phyloP scores from a whole-genome alignment of 495 filamentous ascomycete species.

The Penicillium angulare region DNA sequence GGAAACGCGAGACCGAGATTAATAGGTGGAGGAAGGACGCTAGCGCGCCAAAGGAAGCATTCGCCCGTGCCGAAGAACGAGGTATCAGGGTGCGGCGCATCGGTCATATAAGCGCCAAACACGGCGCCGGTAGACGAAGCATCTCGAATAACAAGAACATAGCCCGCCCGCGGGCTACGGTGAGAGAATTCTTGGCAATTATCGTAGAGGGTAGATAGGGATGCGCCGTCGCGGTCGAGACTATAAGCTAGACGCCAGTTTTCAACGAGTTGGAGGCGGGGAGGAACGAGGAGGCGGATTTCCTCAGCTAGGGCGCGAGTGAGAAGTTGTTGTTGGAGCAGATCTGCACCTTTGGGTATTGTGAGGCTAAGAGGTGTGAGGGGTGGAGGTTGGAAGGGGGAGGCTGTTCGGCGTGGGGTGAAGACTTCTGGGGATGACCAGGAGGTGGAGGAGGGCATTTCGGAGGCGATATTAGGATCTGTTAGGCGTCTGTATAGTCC shows the following conservation, averaged over 20 bases:
- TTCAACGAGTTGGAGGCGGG: slow-evolving; percentile 81
- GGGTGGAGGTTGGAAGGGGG: slow-evolving; percentile 60
- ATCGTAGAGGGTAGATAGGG: slow-evolving; percentile 81
- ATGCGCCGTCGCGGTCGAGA: slow-evolving; percentile 89
- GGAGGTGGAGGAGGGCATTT: slow-evolving; percentile 26
- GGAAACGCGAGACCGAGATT: slow-evolving; percentile 50
- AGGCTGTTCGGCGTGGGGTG: slow-evolving; percentile 53
- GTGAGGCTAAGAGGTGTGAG: slow-evolving; percentile 54
- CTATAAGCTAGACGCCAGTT: slow-evolving; percentile 86
- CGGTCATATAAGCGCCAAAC: slow-evolving; percentile 94
- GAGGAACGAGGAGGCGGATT: slow-evolving; percentile 83
- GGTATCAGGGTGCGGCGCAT: slow-evolving; percentile 71
- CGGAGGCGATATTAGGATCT: slow-evolving; percentile 31
- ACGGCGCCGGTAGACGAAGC: slow-evolving; percentile 54
- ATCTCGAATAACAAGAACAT: slow-evolving; percentile 84
- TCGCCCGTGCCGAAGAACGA: slow-evolving; percentile 96
- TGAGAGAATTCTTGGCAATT: slow-evolving; percentile 59
- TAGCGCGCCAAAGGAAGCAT: slow-evolving; percentile 95
- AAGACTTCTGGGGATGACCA: slow-evolving; percentile 35
- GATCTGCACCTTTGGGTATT: slow-evolving; percentile 27
- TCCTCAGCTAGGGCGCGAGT: slow-evolving; percentile 81
- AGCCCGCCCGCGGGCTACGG: slow-evolving; percentile 71
- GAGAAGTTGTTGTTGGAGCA: slow-evolving; percentile 54
- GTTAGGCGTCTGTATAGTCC: slow-evolving; percentile 54
- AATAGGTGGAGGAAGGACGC: slow-evolving; percentile 47